Evolutionary conservation across 352 stramenopile species (phyloP).

Genomic region (Pythium monospermum): DNA sequence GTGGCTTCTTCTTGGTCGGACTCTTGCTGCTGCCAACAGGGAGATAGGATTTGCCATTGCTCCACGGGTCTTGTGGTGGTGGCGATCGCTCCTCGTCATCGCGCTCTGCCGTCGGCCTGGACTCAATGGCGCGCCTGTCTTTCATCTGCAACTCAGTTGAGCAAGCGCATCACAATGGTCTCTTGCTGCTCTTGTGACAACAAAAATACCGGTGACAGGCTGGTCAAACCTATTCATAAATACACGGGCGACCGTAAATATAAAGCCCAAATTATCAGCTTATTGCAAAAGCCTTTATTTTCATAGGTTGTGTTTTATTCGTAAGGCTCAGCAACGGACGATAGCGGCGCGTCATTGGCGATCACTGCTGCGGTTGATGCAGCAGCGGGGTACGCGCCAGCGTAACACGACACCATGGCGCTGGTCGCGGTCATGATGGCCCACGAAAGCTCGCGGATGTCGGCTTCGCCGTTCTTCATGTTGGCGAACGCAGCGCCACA

Average conservation of each 20-base stretch:
- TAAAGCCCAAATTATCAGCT: background rate
- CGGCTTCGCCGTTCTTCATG: slow-evolving; percentile 48
- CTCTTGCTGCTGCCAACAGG: too few species aligned
- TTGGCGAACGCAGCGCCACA: slow-evolving; percentile 62
- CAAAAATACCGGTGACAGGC: too few species aligned
- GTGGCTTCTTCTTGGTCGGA: slow-evolving; percentile 10
- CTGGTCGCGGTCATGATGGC: slow-evolving; percentile 74
- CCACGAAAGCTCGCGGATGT: slow-evolving; percentile 63
- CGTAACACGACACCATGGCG: slow-evolving; percentile 60
- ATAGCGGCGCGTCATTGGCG: background rate
- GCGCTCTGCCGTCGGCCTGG: background rate
- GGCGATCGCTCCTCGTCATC: too few species aligned
- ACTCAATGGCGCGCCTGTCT: background rate
- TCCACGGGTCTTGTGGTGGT: too few species aligned
- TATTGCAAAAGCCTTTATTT: background rate
- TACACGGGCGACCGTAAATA: too few species aligned
- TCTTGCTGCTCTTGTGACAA: too few species aligned
- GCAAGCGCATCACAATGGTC: too few species aligned
- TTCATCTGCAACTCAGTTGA: slow-evolving; percentile 1
- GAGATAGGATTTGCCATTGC: too few species aligned
- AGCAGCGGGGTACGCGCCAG: slow-evolving; percentile 3
- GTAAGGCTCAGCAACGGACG: background rate
- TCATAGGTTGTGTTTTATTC: too few species aligned
- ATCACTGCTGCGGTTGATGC: background rate
- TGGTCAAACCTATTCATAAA: too few species aligned